These are phyloP conservation scores for Wickerhamiella cacticola DNA, from an alignment of 805 yeast species.

Conservation along the genomic window DNA sequence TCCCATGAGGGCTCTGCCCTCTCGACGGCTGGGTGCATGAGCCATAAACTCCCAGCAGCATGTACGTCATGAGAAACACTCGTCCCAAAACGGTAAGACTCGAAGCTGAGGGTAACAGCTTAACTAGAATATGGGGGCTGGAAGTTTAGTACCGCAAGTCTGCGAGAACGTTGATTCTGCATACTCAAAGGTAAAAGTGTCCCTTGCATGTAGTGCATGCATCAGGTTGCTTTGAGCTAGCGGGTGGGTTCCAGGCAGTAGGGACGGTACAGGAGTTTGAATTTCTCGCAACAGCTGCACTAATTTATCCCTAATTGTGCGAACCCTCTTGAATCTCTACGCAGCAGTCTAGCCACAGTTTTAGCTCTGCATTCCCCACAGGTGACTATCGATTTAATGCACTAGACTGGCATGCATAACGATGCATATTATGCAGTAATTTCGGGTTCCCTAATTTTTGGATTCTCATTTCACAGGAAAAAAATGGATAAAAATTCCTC, in stretches of 20 bases:
- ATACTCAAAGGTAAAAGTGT: not conserved
- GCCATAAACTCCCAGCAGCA: not conserved
- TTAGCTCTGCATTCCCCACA: conserved; percentile 3
- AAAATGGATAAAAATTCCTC: too few relatives aligned
- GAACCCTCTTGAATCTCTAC: too few relatives aligned
- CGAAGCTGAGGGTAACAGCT: not conserved
- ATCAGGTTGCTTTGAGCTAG: not conserved
- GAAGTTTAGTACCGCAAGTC: not conserved
- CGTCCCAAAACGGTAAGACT: not conserved
- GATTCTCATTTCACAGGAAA: too few relatives aligned
- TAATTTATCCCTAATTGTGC: too few relatives aligned
- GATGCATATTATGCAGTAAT: not conserved
- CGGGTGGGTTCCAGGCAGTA: too few relatives aligned
- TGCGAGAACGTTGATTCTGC: not conserved
- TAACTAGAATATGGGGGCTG: too few relatives aligned
- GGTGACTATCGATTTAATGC: conserved; percentile 1
- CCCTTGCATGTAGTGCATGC: conserved; percentile 4
- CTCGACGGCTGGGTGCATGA: too few relatives aligned
- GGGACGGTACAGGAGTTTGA: too few relatives aligned
- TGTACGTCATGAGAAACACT: not conserved
- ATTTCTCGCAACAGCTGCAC: too few relatives aligned
- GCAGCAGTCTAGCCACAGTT: not conserved
- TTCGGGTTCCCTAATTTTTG: too few relatives aligned
- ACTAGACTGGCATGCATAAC: not conserved
- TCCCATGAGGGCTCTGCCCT: too few relatives aligned